Evolutionary conservation across 306 rosid species (phyloP), one percentile per base, ranked within the genome.

Genomic region (Boehmeria nivea): DNA sequence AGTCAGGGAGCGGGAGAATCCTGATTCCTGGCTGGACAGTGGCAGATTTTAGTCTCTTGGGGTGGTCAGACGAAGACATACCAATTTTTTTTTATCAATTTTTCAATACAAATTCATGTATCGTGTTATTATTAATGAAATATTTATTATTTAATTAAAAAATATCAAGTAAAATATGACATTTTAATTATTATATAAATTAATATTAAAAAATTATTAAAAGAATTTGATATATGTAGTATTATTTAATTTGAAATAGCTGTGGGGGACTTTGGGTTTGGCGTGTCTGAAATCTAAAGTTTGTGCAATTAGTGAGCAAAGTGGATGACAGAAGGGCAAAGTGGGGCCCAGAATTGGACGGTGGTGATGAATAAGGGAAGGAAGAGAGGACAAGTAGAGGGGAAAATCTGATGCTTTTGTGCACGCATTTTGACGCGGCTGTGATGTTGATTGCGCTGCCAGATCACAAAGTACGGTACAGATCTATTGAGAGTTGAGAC

Each of bases 261-360:
- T 22, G 61, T 19, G 17, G 1, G 59, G 59, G n/a, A 31, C 36
- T 17, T 50, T 7, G 36, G 54, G 34, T 11, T 2, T n/a, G n/a
- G n/a, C n/a, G n/a, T n/a, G n/a, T n/a, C n/a, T n/a, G 20, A 9
- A 15, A 52, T 13, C 17, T 17, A 21, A 6, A 16, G 55, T 31
- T 15, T n/a, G 14, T 3, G 60, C 31, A 31, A 46, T 65, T 36
- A 57, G 34, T 25, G 51, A 56, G 22, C 17, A 53, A 64, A 74
- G 72, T 74, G 72, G 68, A 48, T 47, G 68, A 59, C 75, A 74
- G 76, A 59, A 25, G 71, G 75, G 25, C 21, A 23, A 50, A 18
- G 18, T 22, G 40, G 72, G 61, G 9, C 74, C 59, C 60, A 8
- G 53, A 12, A 25, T 22, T 16, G n/a, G 44, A 54, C 60, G 79